Conservation (phyloP, 2,329 filamentous ascomycete species). For the Epichloe bromicola region DNA sequence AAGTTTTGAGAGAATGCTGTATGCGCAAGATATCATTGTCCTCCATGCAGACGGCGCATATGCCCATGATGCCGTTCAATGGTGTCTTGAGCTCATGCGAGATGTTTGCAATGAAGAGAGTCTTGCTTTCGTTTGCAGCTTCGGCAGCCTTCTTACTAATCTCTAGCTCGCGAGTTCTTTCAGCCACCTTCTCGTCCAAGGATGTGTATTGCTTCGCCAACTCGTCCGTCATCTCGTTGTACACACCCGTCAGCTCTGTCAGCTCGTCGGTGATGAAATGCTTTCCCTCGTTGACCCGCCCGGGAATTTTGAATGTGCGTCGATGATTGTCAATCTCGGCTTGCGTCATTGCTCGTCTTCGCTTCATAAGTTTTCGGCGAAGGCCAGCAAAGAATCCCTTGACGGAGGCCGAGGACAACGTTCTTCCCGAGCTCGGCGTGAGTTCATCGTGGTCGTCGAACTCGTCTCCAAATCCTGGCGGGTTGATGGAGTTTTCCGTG, state of each 20-base stretch:
- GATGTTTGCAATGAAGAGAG: conserved; percentile 93
- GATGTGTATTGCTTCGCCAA: conserved; percentile 74
- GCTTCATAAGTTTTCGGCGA: conserved; percentile 23
- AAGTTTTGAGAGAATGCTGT: conserved; percentile 71
- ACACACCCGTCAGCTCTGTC: conserved; percentile 71
- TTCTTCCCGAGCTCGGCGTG: conserved; percentile 25
- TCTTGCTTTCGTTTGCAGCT: conserved; percentile 94
- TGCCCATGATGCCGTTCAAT: conserved; percentile 87
- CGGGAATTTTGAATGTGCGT: conserved; percentile 68
- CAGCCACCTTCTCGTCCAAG: conserved; percentile 71
- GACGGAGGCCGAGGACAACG: conserved; percentile 31
- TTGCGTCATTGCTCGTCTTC: conserved; percentile 15
- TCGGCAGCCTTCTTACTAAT: conserved; percentile 85
- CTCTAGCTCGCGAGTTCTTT: conserved; percentile 73
- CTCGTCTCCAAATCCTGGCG: conserved; percentile 44
- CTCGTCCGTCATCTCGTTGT: conserved; percentile 91
- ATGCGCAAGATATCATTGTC: conserved; percentile 68
- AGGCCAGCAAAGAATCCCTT: conserved; percentile 28
- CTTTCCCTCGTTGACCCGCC: conserved; percentile 62
- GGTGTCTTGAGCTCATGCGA: conserved; percentile 82
- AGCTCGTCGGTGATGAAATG: conserved; percentile 72
- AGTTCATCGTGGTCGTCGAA: conserved; percentile 34
- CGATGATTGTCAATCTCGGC: conserved; percentile 24
- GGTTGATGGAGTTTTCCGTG: conserved; percentile 59
- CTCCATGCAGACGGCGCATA: conserved; percentile 87